Percentiles rank a stretch among this genome's conserved stretches.
phyloP scores from a whole-genome alignment of 768 basidiomycete genomes.

The Gyrodon lividus region DNA sequence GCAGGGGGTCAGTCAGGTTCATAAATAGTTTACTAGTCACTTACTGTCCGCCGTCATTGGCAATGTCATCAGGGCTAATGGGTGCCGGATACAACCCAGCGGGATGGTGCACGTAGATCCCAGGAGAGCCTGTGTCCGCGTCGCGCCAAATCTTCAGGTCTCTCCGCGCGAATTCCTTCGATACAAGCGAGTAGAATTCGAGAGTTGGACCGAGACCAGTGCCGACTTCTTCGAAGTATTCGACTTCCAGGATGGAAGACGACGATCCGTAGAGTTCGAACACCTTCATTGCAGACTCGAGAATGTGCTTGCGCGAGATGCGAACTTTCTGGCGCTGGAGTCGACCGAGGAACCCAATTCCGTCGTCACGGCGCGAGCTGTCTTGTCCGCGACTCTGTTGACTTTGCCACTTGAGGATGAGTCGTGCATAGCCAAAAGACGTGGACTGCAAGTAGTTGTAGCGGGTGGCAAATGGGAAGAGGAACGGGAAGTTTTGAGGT shows the following conservation, averaged over 20 bases:
- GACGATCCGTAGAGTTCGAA: conserved; percentile 96
- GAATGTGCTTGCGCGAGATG: conserved; percentile 89
- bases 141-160: conserved; percentile 92
- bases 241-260: conserved; percentile 91
- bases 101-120: conserved; percentile 80
- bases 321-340: conserved; percentile 95
- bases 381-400: conserved; percentile 80
- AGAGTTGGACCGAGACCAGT: conserved; percentile 96
- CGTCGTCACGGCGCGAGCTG: conserved; percentile 81
- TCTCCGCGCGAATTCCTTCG: conserved; percentile 88
- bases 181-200: conserved; percentile 98
- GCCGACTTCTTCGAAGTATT: conserved; percentile 98
- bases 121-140: conserved; percentile 59
- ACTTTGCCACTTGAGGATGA: conserved; percentile 94
- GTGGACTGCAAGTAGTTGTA: conserved; percentile 97
- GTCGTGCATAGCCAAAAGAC: conserved; percentile 94
- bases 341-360: conserved; percentile 88
- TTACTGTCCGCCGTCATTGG: conserved; percentile 73
- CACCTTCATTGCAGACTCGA: conserved; percentile 95
- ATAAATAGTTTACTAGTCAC: conserved; percentile 25
- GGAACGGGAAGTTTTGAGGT: conserved; percentile 95
- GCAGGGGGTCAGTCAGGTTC: conserved; percentile 6
- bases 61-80: conserved; percentile 63
- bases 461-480: conserved; percentile 97
- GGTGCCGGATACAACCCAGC: conserved; percentile 88